phyloP scores from a whole-genome alignment of 805 yeast genomes.

The Starmera dryadoides region DNA sequence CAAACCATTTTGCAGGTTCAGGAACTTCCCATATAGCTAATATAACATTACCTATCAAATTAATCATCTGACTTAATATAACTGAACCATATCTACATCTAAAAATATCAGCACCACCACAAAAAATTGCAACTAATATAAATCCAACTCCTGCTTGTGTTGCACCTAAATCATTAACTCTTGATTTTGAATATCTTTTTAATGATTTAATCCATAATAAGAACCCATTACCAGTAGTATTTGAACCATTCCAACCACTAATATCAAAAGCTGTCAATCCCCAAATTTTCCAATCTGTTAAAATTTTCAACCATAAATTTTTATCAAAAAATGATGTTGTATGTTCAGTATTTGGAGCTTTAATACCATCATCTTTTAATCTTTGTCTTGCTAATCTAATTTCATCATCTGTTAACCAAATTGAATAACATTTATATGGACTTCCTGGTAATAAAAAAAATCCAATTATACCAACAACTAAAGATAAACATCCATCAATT shows the following conservation, averaged over 20 bases:
- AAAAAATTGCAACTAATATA: conserved; percentile 3
- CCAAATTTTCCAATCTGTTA: conserved; percentile 50
- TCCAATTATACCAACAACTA: conserved; percentile 50
- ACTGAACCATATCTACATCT: conserved; percentile 50
- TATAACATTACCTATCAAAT: conserved; percentile 42
- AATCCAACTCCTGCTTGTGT: conserved; percentile 43
- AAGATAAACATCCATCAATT: conserved; percentile 53
- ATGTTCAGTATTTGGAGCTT: conserved; percentile 13
- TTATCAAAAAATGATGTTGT: conserved; percentile 29
- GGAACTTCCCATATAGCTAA: conserved; percentile 51
- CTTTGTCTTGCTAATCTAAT: conserved; percentile 41
- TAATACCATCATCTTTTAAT: conserved; percentile 26
- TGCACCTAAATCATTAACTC: conserved; percentile 35
- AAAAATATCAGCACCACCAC: conserved; percentile 38
- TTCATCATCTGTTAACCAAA: conserved; percentile 47
- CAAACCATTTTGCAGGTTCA: conserved; percentile 53
- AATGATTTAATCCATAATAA: conserved; percentile 39
- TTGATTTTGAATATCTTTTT: conserved; percentile 26
- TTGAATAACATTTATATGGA: conserved; percentile 45
- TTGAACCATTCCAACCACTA: conserved; percentile 50
- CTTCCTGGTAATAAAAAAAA: conserved; percentile 56
- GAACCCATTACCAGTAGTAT: conserved; percentile 40
- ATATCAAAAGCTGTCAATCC: conserved; percentile 41
- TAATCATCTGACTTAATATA: conserved; percentile 42
- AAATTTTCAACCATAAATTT: conserved; percentile 42